Base-by-base conservation (phyloP, 371 early-diverging fungal genomes). In the Lichtheimia hyalospora region DNA sequence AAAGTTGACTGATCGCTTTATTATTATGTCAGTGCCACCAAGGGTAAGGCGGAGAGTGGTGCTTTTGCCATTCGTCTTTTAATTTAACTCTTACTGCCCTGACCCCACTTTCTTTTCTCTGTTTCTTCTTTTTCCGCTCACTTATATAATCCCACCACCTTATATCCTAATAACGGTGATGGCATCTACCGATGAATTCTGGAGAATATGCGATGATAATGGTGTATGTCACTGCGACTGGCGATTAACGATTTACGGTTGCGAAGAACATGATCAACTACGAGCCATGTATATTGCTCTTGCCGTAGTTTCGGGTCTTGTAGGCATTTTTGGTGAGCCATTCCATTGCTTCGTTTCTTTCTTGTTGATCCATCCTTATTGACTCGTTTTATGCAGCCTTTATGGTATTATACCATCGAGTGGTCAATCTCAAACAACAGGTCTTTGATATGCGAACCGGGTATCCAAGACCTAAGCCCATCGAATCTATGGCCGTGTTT, bases 401-500 rank as follows among this genome's bases (percentile, higher is more conserved):
- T 6, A 6, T 48, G n/a, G 8, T 62, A 16, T 34, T 69, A 10
- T 40, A 54, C 53, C 65, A 62, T 40, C 64, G 69, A 15, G 25
- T 64, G 23, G 24, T 51, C n/a, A 43, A 53, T 14, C 62, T 53
- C n/a, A 55, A 64, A 20, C 69, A 69, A 53, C 44, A 49, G 8
- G 12, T 64, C 10, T 62, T 62, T 40, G 69, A 69, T 49, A 52
- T 24, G 27, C 60, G 65, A 4, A 44, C 56, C 3, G 63, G 64
- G 8, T 58, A 62, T 40, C 55, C 63, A n/a, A 43, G 69, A 44
- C 69, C 69, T 25, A 64, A 64, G 23, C 69, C 69, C 1, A 57
- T 69, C 15, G 69, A 69, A 49, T 52, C 61, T 3, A 58, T 69
- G 59, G 54, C 28, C 1, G 28, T 64, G 3, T 52, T 69, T 27